These are phyloP conservation scores for Wickerhamiella kurtzmanii DNA, from an alignment of 805 yeast genomes.

Conservation along the genomic window DNA sequence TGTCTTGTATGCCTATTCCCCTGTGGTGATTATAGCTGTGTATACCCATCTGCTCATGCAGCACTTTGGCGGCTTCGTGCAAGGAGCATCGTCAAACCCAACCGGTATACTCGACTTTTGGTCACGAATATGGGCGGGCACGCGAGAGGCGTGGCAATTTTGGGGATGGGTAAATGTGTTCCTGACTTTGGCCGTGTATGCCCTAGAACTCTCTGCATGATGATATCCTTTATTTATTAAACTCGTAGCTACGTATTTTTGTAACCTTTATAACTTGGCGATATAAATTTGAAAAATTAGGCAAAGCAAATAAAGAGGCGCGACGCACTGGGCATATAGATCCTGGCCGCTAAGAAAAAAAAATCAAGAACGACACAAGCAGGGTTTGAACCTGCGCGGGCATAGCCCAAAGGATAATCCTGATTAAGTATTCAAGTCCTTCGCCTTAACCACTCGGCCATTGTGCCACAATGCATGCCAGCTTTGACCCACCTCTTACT, in stretches of 20 bases:
- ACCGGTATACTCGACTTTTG: constrained; percentile 3
- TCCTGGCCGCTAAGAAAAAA: too few species aligned
- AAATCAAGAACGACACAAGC: constrained; percentile 25
- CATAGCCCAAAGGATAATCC: constrained; percentile 24
- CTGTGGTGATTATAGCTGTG: constrained; percentile 87
- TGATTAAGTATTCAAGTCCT: constrained; percentile 25
- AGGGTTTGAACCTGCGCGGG: constrained; percentile 30
- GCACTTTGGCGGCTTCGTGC: constrained; percentile 30
- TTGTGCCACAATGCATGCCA: constrained; percentile 28
- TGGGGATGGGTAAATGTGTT: constrained; percentile 96
- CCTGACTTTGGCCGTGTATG: constrained; percentile 64
- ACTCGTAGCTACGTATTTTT: background rate
- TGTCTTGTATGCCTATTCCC: constrained; percentile 74
- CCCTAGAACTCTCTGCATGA: constrained; percentile 42
- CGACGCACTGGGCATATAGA: too few species aligned
- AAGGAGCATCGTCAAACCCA: constrained; percentile 3
- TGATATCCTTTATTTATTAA: background rate
- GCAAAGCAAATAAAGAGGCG: background rate
- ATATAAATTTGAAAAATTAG: background rate
- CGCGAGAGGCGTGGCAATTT: constrained; percentile 63
- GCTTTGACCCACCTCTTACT: background rate
- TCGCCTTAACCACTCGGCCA: constrained; percentile 31
- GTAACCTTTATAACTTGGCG: background rate
- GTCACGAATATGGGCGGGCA: constrained; percentile 26
- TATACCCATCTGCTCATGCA: constrained; percentile 89